Conservation (phyloP, 495 filamentous ascomycete genomes). For the Rostrohypoxylon terebratum region DNA sequence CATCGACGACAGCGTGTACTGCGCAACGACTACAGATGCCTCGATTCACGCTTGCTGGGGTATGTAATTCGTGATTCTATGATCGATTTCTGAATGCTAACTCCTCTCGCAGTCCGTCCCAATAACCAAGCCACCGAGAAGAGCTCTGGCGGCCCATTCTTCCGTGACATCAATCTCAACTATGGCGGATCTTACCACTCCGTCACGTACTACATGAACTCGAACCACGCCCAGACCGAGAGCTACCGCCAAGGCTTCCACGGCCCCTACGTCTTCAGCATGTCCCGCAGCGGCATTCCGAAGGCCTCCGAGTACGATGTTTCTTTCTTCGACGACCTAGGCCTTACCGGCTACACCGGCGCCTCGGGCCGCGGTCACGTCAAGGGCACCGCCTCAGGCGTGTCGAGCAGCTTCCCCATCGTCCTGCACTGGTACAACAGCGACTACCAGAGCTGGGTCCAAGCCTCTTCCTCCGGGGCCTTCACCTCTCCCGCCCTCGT, state of each 20-base stretch:
- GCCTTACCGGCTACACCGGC: conserved; percentile 47
- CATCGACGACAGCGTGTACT: conserved; percentile 68
- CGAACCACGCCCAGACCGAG: conserved; percentile 58
- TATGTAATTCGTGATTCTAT: no score
- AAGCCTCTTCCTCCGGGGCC: conserved; percentile 35
- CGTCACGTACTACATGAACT: conserved; percentile 70
- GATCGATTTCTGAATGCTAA: conserved; percentile 28
- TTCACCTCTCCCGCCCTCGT: conserved; percentile 49
- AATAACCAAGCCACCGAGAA: conserved; percentile 55
- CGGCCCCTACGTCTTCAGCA: conserved; percentile 51
- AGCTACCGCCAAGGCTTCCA: conserved; percentile 50
- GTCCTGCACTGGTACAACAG: conserved; percentile 50
- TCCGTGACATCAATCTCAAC: conserved; percentile 59
- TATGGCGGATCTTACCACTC: conserved; percentile 62
- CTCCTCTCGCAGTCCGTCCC: conserved; percentile 55
- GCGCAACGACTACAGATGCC: conserved; percentile 53
- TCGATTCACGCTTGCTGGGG: conserved; percentile 57
- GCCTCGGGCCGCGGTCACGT: conserved; percentile 47
- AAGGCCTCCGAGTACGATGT: conserved; percentile 48
- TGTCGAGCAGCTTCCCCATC: conserved; percentile 46
- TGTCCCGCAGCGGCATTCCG: conserved; percentile 47
- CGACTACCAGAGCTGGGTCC: conserved; percentile 47
- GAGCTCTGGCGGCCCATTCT: conserved; percentile 60
- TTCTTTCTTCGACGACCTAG: conserved; percentile 51
- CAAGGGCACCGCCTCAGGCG: conserved; percentile 45